Percentiles rank a stretch among this genome's conserved stretches.
Conservation (phyloP, 2,329 filamentous ascomycete species). For the Fusarium humuli region DNA sequence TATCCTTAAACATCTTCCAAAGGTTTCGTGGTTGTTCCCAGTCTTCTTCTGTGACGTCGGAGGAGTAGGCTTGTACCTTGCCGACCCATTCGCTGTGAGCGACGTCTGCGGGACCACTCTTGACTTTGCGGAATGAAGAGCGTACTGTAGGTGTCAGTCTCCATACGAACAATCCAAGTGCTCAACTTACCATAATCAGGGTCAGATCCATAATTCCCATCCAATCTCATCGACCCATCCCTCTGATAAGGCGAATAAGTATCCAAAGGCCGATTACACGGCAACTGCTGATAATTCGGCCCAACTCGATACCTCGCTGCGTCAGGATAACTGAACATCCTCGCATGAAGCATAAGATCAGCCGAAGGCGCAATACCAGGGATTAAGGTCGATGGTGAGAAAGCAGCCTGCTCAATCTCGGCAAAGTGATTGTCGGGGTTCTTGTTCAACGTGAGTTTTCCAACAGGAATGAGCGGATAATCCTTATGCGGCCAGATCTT, state of each 20-base stretch:
- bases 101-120: constrained; percentile 1
- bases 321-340: constrained; percentile 63
- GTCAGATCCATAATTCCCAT: constrained; percentile 1
- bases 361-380: constrained; percentile 62
- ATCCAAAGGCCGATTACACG: constrained; percentile 42
- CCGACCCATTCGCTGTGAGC: constrained; percentile 9
- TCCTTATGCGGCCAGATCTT: constrained; percentile 12
- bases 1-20: constrained; percentile 7
- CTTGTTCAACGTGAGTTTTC: constrained; percentile 2
- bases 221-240: neutral
- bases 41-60: neutral
- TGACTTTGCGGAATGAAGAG: neutral
- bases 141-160: neutral
- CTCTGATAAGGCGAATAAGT: neutral
- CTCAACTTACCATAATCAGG: neutral
- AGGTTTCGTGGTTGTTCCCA: neutral
- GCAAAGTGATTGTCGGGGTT: constrained; percentile 57
- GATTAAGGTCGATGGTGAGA: constrained; percentile 63
- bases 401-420: constrained; percentile 64
- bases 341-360: constrained; percentile 60
- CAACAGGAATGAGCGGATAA: neutral
- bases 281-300: constrained; percentile 63
- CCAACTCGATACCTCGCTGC: constrained; percentile 65
- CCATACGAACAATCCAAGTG: fast-evolving
- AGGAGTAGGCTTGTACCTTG: neutral